A percentile compares a stretch with the other conserved stretches of the same genome.
phyloP scores from a whole-genome alignment of 2,329 filamentous ascomycete genomes.

The Amauroascus niger region DNA sequence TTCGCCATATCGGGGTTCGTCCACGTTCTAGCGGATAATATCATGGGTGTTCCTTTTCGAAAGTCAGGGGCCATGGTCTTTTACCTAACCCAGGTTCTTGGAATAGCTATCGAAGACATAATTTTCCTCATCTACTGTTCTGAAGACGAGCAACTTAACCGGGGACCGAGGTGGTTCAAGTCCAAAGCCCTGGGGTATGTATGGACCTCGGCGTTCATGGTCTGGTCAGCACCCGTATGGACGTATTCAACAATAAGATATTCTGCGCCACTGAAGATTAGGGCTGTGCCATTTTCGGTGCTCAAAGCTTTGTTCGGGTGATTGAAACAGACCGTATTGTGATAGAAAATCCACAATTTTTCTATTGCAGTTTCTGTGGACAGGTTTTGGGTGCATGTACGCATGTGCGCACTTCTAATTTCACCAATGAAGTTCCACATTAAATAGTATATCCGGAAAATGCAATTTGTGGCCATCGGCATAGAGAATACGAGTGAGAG shows the following conservation, averaged over 20 bases:
- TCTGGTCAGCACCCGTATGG: conserved; percentile 8
- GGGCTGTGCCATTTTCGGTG: conserved; percentile 1
- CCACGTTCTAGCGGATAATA: conserved; percentile 11
- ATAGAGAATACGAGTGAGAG: no score
- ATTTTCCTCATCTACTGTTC: conserved; percentile 1
- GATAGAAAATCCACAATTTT: no score
- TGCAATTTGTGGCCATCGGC: no score
- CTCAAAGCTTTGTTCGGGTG: background rate
- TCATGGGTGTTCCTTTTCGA: conserved; percentile 3
- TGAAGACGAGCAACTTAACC: background rate
- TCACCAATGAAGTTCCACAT: no score
- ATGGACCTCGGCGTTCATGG: conserved; percentile 10
- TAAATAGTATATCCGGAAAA: no score
- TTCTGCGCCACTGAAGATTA: background rate
- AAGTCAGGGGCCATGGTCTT: conserved; percentile 12
- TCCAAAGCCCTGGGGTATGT: conserved; percentile 9
- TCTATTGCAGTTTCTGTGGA: no score
- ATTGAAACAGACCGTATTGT: no score
- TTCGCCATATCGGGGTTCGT: conserved; percentile 12
- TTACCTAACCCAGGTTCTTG: conserved; percentile 9
- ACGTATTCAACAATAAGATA: conserved; percentile 9
- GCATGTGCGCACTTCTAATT: no score
- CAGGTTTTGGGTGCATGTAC: no score
- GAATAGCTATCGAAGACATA: conserved; percentile 14
- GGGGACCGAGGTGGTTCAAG: background rate